Base-by-base conservation (phyloP, 768 basidiomycete genomes). In the Chiua virens region DNA sequence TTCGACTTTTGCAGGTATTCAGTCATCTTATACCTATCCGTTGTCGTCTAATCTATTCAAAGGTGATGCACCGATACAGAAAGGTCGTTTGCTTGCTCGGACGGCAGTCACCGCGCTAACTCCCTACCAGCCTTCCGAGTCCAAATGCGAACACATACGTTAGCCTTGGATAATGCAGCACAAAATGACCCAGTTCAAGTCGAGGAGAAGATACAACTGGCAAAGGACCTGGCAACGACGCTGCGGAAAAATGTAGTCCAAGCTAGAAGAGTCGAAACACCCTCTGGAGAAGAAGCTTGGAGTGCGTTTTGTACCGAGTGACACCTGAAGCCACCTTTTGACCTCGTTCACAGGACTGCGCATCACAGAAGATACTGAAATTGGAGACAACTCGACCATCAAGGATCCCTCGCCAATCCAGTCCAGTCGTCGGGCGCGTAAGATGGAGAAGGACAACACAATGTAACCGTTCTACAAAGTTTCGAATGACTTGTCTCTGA, bases 171-270 rank as follows among this genome's bases (percentile, higher is more conserved):
- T 15, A 70, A 70, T 25, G 68, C 67, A 8, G 57, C 72, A 28
- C 67, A 75, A 41, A 64, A 77, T 4, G 79, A 85, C 54, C 66
- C 78, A 6, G 67, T 67, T 32, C 66, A 70, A 13, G 82, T 84
- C 45, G 73, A 80, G 58, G 75, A 79, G 47, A 79, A 80, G 51
- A 77, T 80, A 7, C 74, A 76, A 46, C 71, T 87, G 5, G 81
- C 85, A 38, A 76, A 73, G 45, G 92, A 97, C 38, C 75, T 94
- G 39, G 89, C 93, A 5, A 63, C 73, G 21, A 81, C 90, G 32
- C 65, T 98, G 52, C 76, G 87, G 54, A 81, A 73, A 66, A 98
- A 98, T 66, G 76, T 98, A 39, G 93, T 92, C 1, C 95, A 98
- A 68, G 95, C 84, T 3, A 68, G 72, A 39, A 79, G 73, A 60